Evolutionary conservation across 163 green algal genomes (phyloP).

Genomic region (Scenedesmus sp.): DNA sequence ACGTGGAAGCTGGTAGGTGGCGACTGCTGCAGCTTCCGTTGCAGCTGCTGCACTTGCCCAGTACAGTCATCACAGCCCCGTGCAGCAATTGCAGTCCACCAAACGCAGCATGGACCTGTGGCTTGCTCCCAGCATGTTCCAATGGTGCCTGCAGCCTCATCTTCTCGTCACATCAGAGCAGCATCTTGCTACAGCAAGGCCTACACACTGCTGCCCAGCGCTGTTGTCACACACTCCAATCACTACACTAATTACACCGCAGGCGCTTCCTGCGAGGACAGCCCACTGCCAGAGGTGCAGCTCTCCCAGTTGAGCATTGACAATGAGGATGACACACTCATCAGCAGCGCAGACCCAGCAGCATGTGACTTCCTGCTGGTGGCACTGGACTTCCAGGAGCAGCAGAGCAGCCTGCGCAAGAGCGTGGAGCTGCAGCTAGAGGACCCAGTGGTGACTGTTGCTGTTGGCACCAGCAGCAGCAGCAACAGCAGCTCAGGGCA

Average conservation of each 20-base stretch:
- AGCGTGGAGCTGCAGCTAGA: background rate
- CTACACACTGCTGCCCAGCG: background rate
- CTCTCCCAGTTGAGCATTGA: constrained; percentile 20
- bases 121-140: background rate
- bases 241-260: background rate
- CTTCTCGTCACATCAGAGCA: background rate
- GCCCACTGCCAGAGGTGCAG: background rate
- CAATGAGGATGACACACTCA: background rate
- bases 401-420: background rate
- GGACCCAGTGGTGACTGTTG: background rate
- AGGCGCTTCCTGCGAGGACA: background rate
- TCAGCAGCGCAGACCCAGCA: constrained; percentile 36
- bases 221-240: background rate
- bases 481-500: background rate
- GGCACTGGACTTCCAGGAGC: constrained; percentile 18
- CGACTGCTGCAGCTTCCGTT: background rate
- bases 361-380: constrained; percentile 38
- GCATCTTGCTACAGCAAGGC: background rate
- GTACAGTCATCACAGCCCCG: no score
- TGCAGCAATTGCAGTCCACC: background rate
- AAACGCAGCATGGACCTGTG: background rate
- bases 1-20: background rate
- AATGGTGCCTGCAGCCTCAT: background rate
- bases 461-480: background rate
- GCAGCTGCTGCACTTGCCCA: background rate